Evolutionary conservation across 768 basidiomycete genomes (phyloP), one percentile per base, ranked within the genome.

Genomic region (Lentinula raphanica): DNA sequence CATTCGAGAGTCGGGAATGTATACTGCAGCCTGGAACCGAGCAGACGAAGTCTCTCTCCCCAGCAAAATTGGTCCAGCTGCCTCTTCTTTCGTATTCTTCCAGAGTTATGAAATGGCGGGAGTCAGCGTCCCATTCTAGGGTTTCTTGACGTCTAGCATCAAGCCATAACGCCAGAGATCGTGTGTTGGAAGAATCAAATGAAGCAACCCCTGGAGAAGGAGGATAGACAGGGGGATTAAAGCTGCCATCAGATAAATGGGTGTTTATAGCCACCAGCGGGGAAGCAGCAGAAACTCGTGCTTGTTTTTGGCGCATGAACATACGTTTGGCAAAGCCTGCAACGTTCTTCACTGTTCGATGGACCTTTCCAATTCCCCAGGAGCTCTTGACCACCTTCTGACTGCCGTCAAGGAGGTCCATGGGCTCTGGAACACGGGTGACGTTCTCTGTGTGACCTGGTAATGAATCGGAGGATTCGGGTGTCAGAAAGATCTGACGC

Each of bases 41-140:
- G 32, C 59, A 66, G 50, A 60, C 59, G 19, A 32, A 48, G 25
- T 53, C 50, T 31, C 49, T 58, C 5, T 48, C 15, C n/a, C 44
- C 60, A 49, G 54, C 58, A 13, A 49, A 57, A 53, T 71, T 65
- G n/a, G 72, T 68, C 81, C 80, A 81, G 59, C 81, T 81, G 2
- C 80, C 81, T 54, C 61, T 65, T 35, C 69, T 67, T 59, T 82
- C 81, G 58, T 82, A 80, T 39, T 80, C 75, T 49, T 74, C 77
- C 38, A 80, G 61, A n/a, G 72, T 69, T 68, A 81, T 74, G 49
- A 69, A 68, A 55, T 38, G 32, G 6, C 61, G 64, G 31, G 62
- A 55, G 11, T 69, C 65, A 25, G 66, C 61, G 23, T 67, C 68
- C 56, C 62, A 59, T 29, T 70, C 67, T 28, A 65, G 53, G 46